Conservation (phyloP, 208 protist genomes). For the Tritrichomonas musculus region DNA sequence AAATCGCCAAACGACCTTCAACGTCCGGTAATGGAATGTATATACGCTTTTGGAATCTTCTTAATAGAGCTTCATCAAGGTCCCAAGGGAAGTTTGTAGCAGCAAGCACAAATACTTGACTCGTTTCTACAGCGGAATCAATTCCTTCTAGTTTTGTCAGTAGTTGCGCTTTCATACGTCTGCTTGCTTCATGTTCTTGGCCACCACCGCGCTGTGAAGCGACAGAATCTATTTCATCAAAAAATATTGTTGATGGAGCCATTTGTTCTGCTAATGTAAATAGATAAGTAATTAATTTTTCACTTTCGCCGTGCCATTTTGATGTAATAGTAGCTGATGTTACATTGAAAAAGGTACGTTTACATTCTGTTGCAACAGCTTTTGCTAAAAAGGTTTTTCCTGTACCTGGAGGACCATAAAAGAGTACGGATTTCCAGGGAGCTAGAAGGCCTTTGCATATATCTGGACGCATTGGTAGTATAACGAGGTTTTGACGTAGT, state of each 20-base stretch:
- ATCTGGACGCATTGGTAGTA: conserved; percentile 56
- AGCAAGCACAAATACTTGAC: conserved; percentile 45
- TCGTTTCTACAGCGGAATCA: not conserved
- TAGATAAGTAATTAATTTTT: conserved; percentile 67
- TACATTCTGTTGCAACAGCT: conserved; percentile 60
- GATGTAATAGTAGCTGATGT: conserved; percentile 64
- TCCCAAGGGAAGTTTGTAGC: conserved; percentile 53
- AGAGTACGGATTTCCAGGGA: conserved; percentile 41
- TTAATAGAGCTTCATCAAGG: conserved; percentile 50
- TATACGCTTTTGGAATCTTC: conserved; percentile 50
- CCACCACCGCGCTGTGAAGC: conserved; percentile 30
- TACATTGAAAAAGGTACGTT: conserved; percentile 66
- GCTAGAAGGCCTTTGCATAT: conserved; percentile 46
- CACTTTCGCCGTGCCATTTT: conserved; percentile 66
- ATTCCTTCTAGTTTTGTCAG: conserved; percentile 50
- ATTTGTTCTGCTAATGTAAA: conserved; percentile 64
- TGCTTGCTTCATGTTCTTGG: conserved; percentile 45
- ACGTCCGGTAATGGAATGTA: conserved; percentile 51
- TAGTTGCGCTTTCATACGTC: conserved; percentile 53
- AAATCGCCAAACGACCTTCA: conserved; percentile 20
- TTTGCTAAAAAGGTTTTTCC: conserved; percentile 65
- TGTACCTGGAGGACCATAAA: conserved; percentile 46
- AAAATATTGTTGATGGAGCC: conserved; percentile 69
- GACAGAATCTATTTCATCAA: conserved; percentile 62
- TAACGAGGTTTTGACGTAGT: conserved; percentile 55